Evolutionary conservation across 148 eudicot species (phyloP).

Genomic region (Linanthus parryae): DNA sequence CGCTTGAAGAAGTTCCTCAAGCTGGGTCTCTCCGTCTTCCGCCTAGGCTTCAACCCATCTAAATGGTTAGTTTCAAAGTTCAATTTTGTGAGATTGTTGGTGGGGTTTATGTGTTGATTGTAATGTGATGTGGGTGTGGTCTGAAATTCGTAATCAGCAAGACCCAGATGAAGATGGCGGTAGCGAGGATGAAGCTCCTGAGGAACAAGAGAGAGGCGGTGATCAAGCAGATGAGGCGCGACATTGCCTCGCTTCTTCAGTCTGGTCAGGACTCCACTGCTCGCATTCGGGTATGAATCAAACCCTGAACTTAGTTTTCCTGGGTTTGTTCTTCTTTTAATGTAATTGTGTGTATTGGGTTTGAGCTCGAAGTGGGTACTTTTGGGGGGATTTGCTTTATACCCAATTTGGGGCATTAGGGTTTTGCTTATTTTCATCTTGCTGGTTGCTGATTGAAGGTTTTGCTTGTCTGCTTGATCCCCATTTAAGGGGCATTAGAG

Average conservation of each 20-base stretch:
- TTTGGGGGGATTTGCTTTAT: too few species aligned
- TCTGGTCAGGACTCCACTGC: slow-evolving; percentile 90
- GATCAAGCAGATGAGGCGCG: slow-evolving; percentile 76
- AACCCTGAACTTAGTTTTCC: too few species aligned
- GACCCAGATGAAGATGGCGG: slow-evolving; percentile 84
- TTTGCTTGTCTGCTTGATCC: too few species aligned
- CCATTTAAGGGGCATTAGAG: too few species aligned
- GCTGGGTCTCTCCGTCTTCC: slow-evolving; percentile 42
- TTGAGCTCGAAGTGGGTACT: too few species aligned
- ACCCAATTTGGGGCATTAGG: too few species aligned
- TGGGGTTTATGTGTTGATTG: too few species aligned
- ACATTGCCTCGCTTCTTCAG: slow-evolving; percentile 86
- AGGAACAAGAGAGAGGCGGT: slow-evolving; percentile 80
- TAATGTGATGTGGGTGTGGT: too few species aligned
- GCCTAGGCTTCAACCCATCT: slow-evolving; percentile 68
- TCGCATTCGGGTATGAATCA: slow-evolving; percentile 89
- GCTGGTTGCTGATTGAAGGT: too few species aligned
- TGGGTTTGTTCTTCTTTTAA: not conserved
- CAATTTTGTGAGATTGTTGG: too few species aligned
- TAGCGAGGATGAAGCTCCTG: slow-evolving; percentile 78
- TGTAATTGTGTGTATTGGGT: not conserved
- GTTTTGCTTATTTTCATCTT: too few species aligned
- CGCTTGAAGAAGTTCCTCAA: slow-evolving; percentile 52
- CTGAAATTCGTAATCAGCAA: slow-evolving; percentile 33
- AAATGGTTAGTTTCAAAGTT: slow-evolving; percentile 59